Conservation (phyloP, 73 alveolate species). For the Paramecium tetraurelia region DNA sequence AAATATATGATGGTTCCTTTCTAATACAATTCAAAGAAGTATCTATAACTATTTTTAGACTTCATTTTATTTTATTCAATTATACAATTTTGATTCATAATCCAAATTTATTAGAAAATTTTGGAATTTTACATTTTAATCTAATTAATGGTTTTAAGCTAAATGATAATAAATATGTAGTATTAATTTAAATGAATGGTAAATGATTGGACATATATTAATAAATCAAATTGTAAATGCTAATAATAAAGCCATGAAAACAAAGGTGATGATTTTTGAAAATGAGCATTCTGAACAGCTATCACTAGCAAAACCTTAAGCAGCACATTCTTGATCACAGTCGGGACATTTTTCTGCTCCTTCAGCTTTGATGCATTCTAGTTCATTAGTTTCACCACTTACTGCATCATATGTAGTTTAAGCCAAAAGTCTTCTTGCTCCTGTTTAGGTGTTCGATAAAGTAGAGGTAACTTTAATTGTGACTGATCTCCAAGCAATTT, state of each 20-base stretch:
- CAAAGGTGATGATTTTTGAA: not conserved
- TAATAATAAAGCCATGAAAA: not conserved
- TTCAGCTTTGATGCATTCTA: not conserved
- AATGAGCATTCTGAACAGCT: not conserved
- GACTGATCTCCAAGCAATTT: not conserved
- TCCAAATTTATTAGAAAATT: too few species aligned
- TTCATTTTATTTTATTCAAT: too few species aligned
- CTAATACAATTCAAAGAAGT: too few species aligned
- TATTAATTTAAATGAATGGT: too few species aligned
- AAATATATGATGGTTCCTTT: too few species aligned
- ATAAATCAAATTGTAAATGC: not conserved
- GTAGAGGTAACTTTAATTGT: not conserved
- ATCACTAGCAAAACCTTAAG: not conserved
- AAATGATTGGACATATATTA: not conserved
- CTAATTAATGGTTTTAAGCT: too few species aligned
- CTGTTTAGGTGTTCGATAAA: not conserved
- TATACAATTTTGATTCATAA: too few species aligned
- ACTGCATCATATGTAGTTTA: not conserved
- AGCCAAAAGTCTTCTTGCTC: not conserved
- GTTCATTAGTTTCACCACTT: not conserved
- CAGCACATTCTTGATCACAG: not conserved
- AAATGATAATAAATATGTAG: too few species aligned
- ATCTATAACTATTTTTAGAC: too few species aligned
- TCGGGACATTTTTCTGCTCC: not conserved
- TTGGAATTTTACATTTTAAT: too few species aligned